phyloP scores from a whole-genome alignment of 495 filamentous ascomycete species.

The Pseudoneurospora amorphoporcata region DNA sequence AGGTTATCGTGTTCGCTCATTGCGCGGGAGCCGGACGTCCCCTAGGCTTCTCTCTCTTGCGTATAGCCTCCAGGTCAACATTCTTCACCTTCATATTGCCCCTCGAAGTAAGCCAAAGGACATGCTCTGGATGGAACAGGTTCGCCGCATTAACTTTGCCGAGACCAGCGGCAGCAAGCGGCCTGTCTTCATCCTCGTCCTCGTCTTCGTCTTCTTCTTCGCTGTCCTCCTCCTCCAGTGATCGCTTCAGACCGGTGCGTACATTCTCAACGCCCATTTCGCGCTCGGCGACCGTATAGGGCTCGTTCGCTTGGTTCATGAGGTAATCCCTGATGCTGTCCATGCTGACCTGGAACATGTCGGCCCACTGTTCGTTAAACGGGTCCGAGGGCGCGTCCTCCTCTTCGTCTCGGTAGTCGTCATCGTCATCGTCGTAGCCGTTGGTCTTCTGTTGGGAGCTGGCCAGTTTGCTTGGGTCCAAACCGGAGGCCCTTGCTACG shows the following conservation, averaged over 20 bases:
- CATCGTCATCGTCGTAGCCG: conserved; percentile 14
- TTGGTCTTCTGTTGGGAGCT: neutral
- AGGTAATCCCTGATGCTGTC: conserved; percentile 30
- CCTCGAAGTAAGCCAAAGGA: conserved; percentile 24
- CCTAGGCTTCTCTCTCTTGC: neutral
- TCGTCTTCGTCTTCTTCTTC: conserved; percentile 47
- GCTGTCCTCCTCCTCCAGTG: conserved; percentile 45
- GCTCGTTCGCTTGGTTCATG: conserved; percentile 38
- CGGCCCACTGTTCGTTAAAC: conserved; percentile 33
- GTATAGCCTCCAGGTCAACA: conserved; percentile 13
- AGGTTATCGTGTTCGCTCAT: neutral
- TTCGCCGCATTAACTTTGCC: neutral
- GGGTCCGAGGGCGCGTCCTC: conserved; percentile 27
- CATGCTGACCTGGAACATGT: conserved; percentile 26
- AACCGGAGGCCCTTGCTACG: conserved; percentile 15
- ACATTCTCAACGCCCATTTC: conserved; percentile 58
- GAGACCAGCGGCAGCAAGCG: neutral
- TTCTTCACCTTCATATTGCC: conserved; percentile 22
- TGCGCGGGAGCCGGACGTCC: neutral
- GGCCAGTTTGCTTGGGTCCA: conserved; percentile 12
- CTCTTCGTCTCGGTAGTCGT: conserved; percentile 16
- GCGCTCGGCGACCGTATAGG: conserved; percentile 59
- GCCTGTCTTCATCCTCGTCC: conserved; percentile 36
- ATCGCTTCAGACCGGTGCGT: conserved; percentile 52
- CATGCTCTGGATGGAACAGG: conserved; percentile 16